These are phyloP conservation scores for Acanthamoeba culbertsoni DNA, from an alignment of 208 protist genomes.

Conservation along the genomic window DNA sequence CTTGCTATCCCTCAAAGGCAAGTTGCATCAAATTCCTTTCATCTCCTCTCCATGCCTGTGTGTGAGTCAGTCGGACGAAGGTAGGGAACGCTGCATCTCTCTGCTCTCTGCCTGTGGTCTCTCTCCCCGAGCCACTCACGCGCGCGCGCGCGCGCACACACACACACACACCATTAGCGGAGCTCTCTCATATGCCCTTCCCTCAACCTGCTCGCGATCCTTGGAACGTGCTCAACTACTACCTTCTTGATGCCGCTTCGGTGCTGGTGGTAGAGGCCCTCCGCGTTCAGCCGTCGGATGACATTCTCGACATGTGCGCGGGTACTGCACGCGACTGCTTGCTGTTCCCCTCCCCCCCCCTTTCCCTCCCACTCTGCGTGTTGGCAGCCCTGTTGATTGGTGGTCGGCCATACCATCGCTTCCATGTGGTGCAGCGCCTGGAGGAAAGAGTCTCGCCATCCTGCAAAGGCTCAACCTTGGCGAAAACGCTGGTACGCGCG, in stretches of 20 bases:
- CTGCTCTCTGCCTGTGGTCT: background rate
- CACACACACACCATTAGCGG: background rate
- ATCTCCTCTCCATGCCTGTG: background rate
- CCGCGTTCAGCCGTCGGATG: background rate
- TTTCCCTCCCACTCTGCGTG: too few relatives aligned
- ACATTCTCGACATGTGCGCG: background rate
- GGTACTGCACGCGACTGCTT: background rate
- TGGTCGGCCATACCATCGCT: background rate
- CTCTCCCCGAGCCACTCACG: too few relatives aligned
- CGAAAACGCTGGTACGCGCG: background rate
- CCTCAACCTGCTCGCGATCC: background rate
- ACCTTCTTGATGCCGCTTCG: background rate
- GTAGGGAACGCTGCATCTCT: background rate
- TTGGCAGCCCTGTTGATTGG: too few relatives aligned
- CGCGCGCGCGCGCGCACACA: too few relatives aligned
- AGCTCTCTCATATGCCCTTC: background rate
- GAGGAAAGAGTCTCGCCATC: background rate
- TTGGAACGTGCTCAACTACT: background rate
- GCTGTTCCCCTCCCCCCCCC: too few relatives aligned
- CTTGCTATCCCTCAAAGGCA: background rate
- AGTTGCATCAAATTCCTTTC: background rate
- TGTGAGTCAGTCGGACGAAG: background rate
- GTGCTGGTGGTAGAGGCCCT: background rate
- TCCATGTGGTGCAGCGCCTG: background rate
- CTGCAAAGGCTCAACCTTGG: background rate